Evolutionary conservation across 2,329 filamentous ascomycete species (phyloP).

Genomic region (Coniella vitis): DNA sequence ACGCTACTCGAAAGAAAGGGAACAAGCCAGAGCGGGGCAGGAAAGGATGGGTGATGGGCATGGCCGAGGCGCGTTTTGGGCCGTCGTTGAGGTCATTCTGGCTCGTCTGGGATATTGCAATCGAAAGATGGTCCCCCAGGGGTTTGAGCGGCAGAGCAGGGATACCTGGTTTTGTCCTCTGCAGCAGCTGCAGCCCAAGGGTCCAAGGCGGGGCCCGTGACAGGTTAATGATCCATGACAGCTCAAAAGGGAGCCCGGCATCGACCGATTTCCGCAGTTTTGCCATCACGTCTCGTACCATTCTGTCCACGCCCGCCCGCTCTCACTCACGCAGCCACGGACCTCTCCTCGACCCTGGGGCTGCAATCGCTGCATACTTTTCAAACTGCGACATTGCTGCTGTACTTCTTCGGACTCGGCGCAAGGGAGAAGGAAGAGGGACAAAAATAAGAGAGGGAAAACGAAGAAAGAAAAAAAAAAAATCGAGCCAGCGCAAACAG

Average conservation of each 20-base stretch:
- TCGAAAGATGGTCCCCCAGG: neutral
- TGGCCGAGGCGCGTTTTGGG: neutral
- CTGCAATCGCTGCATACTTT: neutral
- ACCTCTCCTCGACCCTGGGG: neutral
- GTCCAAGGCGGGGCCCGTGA: too few relatives aligned
- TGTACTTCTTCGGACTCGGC: too few relatives aligned
- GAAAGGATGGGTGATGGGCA: neutral
- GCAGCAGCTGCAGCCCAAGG: too few relatives aligned
- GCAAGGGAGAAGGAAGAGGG: neutral
- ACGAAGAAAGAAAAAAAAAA: too few relatives aligned
- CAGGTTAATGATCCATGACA: too few relatives aligned
- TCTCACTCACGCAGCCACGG: neutral
- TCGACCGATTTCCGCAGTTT: constrained; percentile 16
- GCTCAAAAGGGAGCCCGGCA: constrained; percentile 5
- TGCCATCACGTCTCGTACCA: constrained; percentile 14
- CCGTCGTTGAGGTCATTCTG: constrained; percentile 6
- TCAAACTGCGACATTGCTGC: too few relatives aligned
- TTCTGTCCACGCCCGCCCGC: constrained; percentile 11
- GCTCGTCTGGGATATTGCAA: neutral
- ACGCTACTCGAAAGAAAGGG: neutral
- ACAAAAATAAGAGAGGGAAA: neutral
- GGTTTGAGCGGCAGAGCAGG: neutral
- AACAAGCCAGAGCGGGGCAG: neutral
- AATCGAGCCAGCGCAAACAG: too few relatives aligned
- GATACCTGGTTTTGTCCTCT: neutral